Base-by-base conservation (phyloP, 768 basidiomycete genomes). In the Coprinopsis marcescibilis region DNA sequence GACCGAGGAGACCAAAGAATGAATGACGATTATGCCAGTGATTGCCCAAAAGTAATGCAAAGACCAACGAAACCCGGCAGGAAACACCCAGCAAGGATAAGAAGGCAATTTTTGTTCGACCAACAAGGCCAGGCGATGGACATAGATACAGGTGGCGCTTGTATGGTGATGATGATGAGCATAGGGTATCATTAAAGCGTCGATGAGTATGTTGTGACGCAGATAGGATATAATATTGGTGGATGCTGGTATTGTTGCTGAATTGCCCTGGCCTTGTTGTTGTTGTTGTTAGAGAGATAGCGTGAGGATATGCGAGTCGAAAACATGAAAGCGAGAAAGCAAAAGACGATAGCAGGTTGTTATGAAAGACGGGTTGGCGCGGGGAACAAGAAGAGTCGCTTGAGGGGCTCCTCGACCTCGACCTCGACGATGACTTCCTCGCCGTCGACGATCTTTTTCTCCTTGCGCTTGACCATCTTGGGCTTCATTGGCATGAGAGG, bases 301-400 rank as follows among this genome's bases (percentile, higher is more conserved):
- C 29, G 32, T 39, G 41, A 29, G 37, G 20, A 41, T 46, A 21
- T 26, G 41, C 39, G 34, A 43, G 14, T 19, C 10, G 39, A 40
- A 24, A 40, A 23, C 39, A 25, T 19, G 39, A 40, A 40, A 40
- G 39, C 39, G 23, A 47, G 34, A 14, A 46, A 34, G 10, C 26
- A 30, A 24, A 43, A 40, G 44, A 27, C 43, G 23, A 11, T 24
- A 36, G 17, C 43, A 19, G 10, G n/a, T n/a, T n/a, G n/a, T n/a
- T n/a, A n/a, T n/a, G 35, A 19, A 36, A 17, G 15, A 36, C 27
- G 19, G 30, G 49, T 10, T 21, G 60, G 55, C 19, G 65, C 73
- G 15, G 77, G 71, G 60, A 89, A 89, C 45, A 81, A 67, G 68
- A 89, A 89, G 33, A 90, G 69, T 26, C 78, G 70, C 63, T 88